A percentile compares a stretch with the other conserved stretches of the same genome.
Conservation (phyloP, 2,329 filamentous ascomycete species). For the Neonectria magnoliae region DNA sequence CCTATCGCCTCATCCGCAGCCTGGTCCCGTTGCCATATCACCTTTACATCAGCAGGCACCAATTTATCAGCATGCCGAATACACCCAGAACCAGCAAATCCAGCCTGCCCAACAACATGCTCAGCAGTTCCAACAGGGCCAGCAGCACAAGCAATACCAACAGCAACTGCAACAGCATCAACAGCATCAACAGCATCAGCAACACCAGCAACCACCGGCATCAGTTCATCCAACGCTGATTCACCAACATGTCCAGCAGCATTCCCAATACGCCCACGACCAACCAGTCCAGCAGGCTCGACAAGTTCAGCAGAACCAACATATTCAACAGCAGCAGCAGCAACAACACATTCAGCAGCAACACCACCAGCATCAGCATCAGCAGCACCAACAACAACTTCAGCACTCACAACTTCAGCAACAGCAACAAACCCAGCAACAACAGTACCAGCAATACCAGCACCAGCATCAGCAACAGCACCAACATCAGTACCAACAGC, state of each 20-base stretch:
- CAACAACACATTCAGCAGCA: constrained; percentile 2
- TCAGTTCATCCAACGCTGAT: background rate
- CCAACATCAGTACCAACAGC: background rate
- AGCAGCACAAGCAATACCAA: constrained; percentile 1
- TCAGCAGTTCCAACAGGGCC: background rate
- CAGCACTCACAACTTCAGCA: background rate
- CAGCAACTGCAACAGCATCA: background rate
- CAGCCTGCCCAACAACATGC: background rate
- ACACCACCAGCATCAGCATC: background rate
- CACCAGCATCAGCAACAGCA: background rate
- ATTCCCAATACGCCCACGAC: background rate
- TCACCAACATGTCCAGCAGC: background rate
- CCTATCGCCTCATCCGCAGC: background rate
- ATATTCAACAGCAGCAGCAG: background rate
- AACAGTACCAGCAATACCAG: background rate
- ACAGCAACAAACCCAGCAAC: background rate
- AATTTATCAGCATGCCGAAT: background rate
- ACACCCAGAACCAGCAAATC: background rate
- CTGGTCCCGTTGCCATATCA: background rate
- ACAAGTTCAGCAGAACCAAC: background rate
- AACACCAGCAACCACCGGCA: background rate
- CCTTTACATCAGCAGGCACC: constrained; percentile 3
- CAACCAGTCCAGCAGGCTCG: background rate
- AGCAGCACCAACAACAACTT: background rate
- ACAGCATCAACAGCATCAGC: background rate